Evolutionary conservation across 192 early-diverging fungal species (phyloP).

Genomic region (Thoreauomyces humboldtii): DNA sequence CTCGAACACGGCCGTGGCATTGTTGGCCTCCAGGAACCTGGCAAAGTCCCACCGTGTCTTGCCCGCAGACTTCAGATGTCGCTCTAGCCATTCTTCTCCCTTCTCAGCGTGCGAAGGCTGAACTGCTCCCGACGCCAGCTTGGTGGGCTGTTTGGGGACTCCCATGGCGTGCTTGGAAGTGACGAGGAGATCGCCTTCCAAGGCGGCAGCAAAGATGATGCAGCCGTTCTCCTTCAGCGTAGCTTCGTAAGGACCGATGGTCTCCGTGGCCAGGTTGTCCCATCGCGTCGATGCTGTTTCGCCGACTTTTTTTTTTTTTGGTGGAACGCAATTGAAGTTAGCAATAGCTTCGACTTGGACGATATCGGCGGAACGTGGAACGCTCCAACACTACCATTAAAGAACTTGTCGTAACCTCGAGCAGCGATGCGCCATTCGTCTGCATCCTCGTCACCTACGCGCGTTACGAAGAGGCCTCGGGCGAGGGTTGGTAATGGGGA

Average conservation of each 20-base stretch:
- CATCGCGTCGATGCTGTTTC: conserved; percentile 41
- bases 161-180: conserved; percentile 84
- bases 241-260: conserved; percentile 83
- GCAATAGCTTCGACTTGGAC: no score
- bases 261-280: conserved; percentile 56
- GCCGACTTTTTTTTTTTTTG: no score
- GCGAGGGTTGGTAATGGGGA: conserved; percentile 67
- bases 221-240: conserved; percentile 97
- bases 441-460: neutral
- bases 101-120: conserved; percentile 60
- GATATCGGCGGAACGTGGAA: no score
- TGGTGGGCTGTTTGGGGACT: neutral
- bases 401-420: conserved; percentile 98
- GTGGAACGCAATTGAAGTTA: no score
- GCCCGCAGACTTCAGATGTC: conserved; percentile 58
- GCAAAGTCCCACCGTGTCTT: conserved; percentile 67
- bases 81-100: conserved; percentile 70
- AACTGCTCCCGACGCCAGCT: neutral
- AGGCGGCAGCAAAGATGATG: conserved; percentile 78
- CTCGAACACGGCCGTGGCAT: conserved; percentile 82
- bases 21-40: conserved; percentile 65
- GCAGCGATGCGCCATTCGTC: conserved; percentile 58
- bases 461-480: conserved; percentile 70
- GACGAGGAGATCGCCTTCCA: conserved; percentile 69
- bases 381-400: conserved; percentile 76